Evolutionary conservation across 768 basidiomycete genomes (phyloP).

Genomic region (Solioccasus polychromus): DNA sequence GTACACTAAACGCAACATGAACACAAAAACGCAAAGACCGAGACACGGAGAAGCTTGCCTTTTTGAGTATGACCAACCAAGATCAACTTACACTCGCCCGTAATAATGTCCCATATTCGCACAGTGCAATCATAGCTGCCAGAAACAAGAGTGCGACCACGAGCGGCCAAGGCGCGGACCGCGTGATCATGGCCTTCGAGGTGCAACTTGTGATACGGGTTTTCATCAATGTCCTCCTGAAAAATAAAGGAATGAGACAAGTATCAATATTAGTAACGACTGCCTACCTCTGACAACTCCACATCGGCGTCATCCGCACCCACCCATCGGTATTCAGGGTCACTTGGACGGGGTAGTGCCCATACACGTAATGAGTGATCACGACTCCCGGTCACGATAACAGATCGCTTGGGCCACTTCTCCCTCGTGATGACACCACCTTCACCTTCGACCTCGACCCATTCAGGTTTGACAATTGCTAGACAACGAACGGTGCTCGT

Average conservation of each 20-base stretch:
- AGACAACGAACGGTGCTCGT: slow-evolving; percentile 95
- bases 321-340: slow-evolving; percentile 71
- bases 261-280: not conserved
- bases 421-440: slow-evolving; percentile 60
- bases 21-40: not conserved
- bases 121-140: slow-evolving; percentile 96
- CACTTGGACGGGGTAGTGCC: slow-evolving; percentile 64
- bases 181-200: slow-evolving; percentile 90
- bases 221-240: slow-evolving; percentile 66
- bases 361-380: slow-evolving; percentile 67
- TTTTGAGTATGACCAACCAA: slow-evolving; percentile 89
- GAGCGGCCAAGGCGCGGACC: slow-evolving; percentile 87
- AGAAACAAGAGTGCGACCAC: slow-evolving; percentile 86
- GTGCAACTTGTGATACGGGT: slow-evolving; percentile 86
- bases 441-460: slow-evolving; percentile 70
- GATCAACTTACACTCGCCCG: slow-evolving; percentile 75
- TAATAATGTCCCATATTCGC: slow-evolving; percentile 92
- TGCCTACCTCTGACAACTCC: slow-evolving; percentile 50
- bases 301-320: slow-evolving; percentile 59
- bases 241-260: slow-evolving; percentile 12
- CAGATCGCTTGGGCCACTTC: slow-evolving; percentile 67
- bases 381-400: slow-evolving; percentile 72
- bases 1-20: slow-evolving; percentile 61
- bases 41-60: slow-evolving; percentile 45
- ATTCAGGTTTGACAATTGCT: slow-evolving; percentile 92